phyloP scores from a whole-genome alignment of 2,329 filamentous ascomycete genomes.

The Fusarium austroafricanum region DNA sequence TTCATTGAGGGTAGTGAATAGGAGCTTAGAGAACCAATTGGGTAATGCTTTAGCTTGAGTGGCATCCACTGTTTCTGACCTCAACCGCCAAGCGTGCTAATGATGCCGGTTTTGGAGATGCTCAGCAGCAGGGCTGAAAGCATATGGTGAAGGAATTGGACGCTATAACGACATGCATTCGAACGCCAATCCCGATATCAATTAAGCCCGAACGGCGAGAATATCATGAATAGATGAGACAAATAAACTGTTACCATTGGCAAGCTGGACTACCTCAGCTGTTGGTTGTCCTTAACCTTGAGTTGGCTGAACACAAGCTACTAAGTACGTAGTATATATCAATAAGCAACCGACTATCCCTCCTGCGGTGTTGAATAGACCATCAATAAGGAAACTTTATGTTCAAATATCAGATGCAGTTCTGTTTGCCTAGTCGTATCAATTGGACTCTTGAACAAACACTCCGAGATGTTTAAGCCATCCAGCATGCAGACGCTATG shows the following conservation, averaged over 20 bases:
- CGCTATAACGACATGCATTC: neutral
- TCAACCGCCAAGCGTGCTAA: too few relatives aligned
- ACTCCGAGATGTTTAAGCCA: neutral
- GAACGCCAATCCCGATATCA: neutral
- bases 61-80: neutral
- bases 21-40: conserved; percentile 18
- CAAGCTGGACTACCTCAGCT: neutral
- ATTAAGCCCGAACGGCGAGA: neutral
- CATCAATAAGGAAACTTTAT: neutral
- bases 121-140: conserved; percentile 4
- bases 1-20: neutral
- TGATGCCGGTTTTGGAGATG: conserved; percentile 4
- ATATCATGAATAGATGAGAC: neutral
- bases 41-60: conserved; percentile 14
- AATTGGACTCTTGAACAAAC: neutral
- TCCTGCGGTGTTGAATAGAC: conserved; percentile 18
- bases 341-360: neutral
- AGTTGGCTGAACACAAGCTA: neutral
- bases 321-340: too few relatives aligned
- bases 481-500: neutral
- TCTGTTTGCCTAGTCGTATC: neutral
- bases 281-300: neutral
- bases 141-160: neutral
- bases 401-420: too few relatives aligned
- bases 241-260: neutral